Percentiles rank a stretch among this genome's conserved stretches.
Evolutionary conservation across 129 eudicot species (phyloP).

Genomic region (Heracleum sosnowskyi): DNA sequence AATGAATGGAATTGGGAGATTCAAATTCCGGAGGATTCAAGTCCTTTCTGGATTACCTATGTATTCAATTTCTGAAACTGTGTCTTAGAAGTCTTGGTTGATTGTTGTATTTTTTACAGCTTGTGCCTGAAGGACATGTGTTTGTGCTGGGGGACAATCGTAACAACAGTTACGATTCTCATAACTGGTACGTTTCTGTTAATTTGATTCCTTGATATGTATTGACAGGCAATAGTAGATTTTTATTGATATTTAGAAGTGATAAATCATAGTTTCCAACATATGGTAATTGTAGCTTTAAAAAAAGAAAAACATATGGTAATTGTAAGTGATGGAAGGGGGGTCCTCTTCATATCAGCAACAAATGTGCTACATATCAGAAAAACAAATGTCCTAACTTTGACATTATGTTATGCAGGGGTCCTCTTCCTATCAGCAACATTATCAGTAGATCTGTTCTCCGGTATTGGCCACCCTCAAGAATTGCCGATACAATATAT

Average conservation of each 20-base stretch:
- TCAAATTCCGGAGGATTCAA: neutral
- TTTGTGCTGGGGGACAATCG: conserved; percentile 98
- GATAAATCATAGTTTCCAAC: neutral
- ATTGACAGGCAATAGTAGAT: neutral
- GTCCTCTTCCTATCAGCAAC: conserved; percentile 82
- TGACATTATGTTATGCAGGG: conserved; percentile 41
- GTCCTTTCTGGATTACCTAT: neutral
- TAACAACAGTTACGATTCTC: conserved; percentile 90
- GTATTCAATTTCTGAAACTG: neutral
- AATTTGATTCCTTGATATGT: neutral
- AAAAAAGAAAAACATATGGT: neutral
- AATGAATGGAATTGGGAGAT: neutral
- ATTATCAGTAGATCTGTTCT: conserved; percentile 81
- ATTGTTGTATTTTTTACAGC: conserved; percentile 31
- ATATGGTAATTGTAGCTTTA: neutral
- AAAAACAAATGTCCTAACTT: no score
- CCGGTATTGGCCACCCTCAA: conserved; percentile 95
- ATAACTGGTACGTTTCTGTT: conserved; percentile 46
- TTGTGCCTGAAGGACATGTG: conserved; percentile 91
- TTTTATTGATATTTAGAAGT: neutral
- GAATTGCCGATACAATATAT: conserved; percentile 59
- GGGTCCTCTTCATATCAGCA: conserved; percentile 74
- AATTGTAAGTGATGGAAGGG: neutral
- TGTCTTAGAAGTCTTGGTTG: neutral
- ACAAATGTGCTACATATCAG: no score